These are phyloP conservation scores for Neurospora sp. DNA, from an alignment of 495 filamentous ascomycete species.

Conservation along the genomic window DNA sequence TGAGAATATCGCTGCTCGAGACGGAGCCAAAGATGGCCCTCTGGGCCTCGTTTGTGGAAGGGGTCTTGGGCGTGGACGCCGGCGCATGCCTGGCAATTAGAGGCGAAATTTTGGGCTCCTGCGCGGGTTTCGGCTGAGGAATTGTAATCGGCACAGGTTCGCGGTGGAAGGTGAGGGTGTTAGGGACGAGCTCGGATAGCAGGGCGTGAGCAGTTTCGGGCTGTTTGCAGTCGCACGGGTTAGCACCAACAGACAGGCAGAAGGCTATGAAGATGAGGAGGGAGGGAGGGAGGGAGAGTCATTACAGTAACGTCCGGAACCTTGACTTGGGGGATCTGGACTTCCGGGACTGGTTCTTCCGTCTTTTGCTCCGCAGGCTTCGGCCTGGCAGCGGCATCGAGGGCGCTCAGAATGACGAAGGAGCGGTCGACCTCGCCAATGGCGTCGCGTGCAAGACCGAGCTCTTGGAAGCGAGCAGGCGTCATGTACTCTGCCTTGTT, in stretches of 20 bases:
- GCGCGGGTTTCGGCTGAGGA: background rate
- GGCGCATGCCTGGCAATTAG: slow-evolving; percentile 5
- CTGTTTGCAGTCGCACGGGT: slow-evolving; percentile 39
- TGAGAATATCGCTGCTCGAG: slow-evolving; percentile 23
- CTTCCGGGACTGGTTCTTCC: background rate
- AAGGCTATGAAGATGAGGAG: background rate
- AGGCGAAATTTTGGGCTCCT: slow-evolving; percentile 8
- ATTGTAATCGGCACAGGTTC: slow-evolving; percentile 28
- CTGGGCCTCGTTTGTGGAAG: background rate
- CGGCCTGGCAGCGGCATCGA: background rate
- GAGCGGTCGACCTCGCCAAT: slow-evolving; percentile 32
- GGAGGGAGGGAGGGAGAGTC: background rate
- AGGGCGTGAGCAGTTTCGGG: slow-evolving; percentile 62
- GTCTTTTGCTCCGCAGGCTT: background rate
- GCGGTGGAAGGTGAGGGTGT: slow-evolving; percentile 83
- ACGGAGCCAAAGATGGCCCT: slow-evolving; percentile 35
- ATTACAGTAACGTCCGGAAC: slow-evolving; percentile 8
- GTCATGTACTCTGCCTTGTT: slow-evolving; percentile 39
- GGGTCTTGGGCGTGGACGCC: background rate
- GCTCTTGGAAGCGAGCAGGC: slow-evolving; percentile 24
- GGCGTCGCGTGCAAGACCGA: slow-evolving; percentile 28
- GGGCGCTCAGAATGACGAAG: slow-evolving; percentile 16
- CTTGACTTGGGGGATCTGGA: background rate
- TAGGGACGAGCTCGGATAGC: slow-evolving; percentile 81
- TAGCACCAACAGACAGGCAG: background rate